phyloP scores from a whole-genome alignment of 345 rosid genomes.

The Citrus medica region DNA sequence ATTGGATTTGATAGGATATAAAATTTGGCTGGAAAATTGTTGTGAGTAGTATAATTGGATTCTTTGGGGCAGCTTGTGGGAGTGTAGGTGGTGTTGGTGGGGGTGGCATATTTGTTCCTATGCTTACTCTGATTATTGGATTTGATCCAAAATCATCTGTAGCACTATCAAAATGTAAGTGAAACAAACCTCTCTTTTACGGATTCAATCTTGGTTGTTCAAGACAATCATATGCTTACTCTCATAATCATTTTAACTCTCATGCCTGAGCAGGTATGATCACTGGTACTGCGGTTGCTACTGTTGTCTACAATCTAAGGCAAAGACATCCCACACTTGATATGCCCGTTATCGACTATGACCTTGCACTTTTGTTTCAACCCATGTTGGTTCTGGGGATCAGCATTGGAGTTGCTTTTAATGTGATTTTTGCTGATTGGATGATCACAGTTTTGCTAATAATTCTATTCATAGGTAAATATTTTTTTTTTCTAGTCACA shows the following conservation, averaged over 20 bases:
- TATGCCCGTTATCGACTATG: slow-evolving; percentile 48
- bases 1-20: slow-evolving; percentile 25
- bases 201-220: neutral
- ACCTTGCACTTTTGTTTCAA: slow-evolving; percentile 48
- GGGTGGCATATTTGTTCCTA: slow-evolving; percentile 53
- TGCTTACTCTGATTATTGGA: slow-evolving; percentile 45
- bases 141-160: slow-evolving; percentile 50
- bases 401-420: slow-evolving; percentile 44
- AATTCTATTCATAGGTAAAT: slow-evolving; percentile 33
- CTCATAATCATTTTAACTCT: neutral
- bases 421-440: slow-evolving; percentile 51
- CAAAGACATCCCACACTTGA: slow-evolving; percentile 49
- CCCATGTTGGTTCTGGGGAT: slow-evolving; percentile 51
- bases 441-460: slow-evolving; percentile 50
- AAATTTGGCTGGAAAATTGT: slow-evolving; percentile 41
- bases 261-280: slow-evolving; percentile 39
- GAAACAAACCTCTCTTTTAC: neutral
- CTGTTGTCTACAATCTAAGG: slow-evolving; percentile 37
- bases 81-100: slow-evolving; percentile 60
- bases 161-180: slow-evolving; percentile 48
- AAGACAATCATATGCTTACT: neutral
- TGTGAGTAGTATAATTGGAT: slow-evolving; percentile 37
- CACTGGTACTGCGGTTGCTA: slow-evolving; percentile 40
- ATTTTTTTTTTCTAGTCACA: neutral
- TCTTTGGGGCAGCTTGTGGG: slow-evolving; percentile 53